Conservation (phyloP, 805 yeast species). For the Saturnispora diversa region DNA sequence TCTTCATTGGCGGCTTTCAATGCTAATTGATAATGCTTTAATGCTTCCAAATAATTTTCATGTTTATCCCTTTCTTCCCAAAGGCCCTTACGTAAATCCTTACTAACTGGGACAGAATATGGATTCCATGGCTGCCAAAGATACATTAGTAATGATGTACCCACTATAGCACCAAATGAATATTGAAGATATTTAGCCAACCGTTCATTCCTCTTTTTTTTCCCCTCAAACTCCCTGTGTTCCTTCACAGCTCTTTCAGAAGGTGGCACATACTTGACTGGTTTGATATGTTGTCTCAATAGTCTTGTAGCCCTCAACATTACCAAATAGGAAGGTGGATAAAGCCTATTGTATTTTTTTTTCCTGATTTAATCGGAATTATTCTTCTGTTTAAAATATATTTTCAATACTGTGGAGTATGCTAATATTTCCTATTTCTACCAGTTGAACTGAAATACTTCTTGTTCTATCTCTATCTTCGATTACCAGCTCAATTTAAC, state of each 20-base stretch:
- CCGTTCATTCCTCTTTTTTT: conserved; percentile 14
- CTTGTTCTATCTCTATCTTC: too few relatives aligned
- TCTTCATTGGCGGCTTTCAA: conserved; percentile 51
- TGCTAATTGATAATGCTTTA: conserved; percentile 68
- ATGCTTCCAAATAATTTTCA: conserved; percentile 57
- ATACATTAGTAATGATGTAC: conserved; percentile 19
- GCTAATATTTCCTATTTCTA: too few relatives aligned
- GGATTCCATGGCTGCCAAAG: conserved; percentile 32
- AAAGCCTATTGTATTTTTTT: too few relatives aligned
- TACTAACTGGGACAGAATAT: conserved; percentile 46
- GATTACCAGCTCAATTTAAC: too few relatives aligned
- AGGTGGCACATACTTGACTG: conserved; percentile 13
- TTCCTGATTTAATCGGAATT: not conserved
- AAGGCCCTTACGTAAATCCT: conserved; percentile 60
- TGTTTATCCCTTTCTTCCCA: conserved; percentile 75
- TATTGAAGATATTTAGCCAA: conserved; percentile 15
- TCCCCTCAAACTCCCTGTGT: conserved; percentile 9
- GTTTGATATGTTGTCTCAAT: conserved; percentile 1
- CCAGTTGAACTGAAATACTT: too few relatives aligned
- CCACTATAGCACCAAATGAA: conserved; percentile 16
- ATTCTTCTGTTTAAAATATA: not conserved
- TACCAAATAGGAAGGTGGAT: not conserved
- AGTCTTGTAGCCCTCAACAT: conserved; percentile 2
- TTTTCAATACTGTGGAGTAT: too few relatives aligned
- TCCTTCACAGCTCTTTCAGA: conserved; percentile 10